phyloP scores from a whole-genome alignment of 176 grass and related monocot genomes.

The Zoysia pacifica region DNA sequence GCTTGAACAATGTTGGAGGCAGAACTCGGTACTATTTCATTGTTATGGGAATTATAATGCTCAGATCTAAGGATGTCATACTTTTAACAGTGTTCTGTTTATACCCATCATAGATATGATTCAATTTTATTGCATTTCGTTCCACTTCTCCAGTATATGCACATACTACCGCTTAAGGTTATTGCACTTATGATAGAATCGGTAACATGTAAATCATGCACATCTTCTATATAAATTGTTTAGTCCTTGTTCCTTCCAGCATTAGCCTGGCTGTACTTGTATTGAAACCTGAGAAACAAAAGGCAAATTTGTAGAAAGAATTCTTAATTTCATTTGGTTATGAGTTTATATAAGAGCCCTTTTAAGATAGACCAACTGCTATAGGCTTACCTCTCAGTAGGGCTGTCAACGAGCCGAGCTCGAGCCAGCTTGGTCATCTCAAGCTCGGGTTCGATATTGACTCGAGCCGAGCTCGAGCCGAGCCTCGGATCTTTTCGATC shows the following conservation, averaged over 20 bases:
- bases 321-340: constrained; percentile 5
- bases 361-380: too few species aligned
- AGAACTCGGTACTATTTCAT: neutral
- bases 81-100: neutral
- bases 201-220: neutral
- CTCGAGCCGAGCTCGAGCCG: too few species aligned
- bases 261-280: neutral
- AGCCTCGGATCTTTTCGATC: too few species aligned
- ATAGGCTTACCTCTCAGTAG: too few species aligned
- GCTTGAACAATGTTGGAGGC: neutral
- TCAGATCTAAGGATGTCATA: neutral
- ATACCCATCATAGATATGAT: neutral
- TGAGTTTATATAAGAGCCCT: neutral
- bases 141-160: neutral
- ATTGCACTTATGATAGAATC: too few species aligned
- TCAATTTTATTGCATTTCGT: neutral
- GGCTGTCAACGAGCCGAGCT: too few species aligned
- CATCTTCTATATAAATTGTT: neutral
- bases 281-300: neutral
- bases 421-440: too few species aligned
- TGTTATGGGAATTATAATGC: neutral
- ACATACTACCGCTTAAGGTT: too few species aligned
- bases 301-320: neutral
- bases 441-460: too few species aligned
- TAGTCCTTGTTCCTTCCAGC: neutral